Base-by-base conservation (phyloP, 2,329 filamentous ascomycete genomes). In the Blastomyces silverae region DNA sequence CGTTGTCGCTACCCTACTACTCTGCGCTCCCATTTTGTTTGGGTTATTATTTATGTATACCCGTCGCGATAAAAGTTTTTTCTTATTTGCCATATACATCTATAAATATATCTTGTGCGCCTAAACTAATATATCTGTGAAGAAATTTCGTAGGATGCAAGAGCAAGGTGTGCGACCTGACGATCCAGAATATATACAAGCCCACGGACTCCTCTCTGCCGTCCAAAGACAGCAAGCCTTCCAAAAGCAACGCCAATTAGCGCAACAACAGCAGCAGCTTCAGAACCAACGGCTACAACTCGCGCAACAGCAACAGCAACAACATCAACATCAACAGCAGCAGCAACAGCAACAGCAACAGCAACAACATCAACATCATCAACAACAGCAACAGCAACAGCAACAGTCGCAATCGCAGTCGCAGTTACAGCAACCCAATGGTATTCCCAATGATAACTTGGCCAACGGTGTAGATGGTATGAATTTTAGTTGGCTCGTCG, bases 121-220 rank as follows among this genome's bases (percentile, higher is more conserved):
- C 44, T 25, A 62, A 44, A 67, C 79, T 84, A 73, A 82, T 76
- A 66, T 58, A 60, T 46, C 64, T 48, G 31, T 52, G 61, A 72
- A 97, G 92, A 92, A 91, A 84, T 94, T 90, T 69, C 89, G 90
- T 73, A 86, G 90, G 76, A 92, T 97, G 89, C 94, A 93, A 78
- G 85, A 90, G 64, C 84, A 88, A 71, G 92, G 92, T 70, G 88
- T 95, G 31, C 86, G 90, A 52, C 84, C 87, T 64, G 89, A 84
- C 64, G 92, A 97, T 72, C 93, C 93, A 57, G 92, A 97, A 75
- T 92, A 89, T 72, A 84, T 93, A 72, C 95, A 94, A 78, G 85
- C 87, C 42, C 88, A 91, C 63, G 86, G 89, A 67, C 87, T 95
- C 66, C 83, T 97, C 67, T 77, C 85, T 48, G 86, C 83, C 70